Evolutionary conservation across 495 filamentous ascomycete genomes (phyloP), one percentile per base, ranked within the genome.

Genomic region (Terfezia claveryi): DNA sequence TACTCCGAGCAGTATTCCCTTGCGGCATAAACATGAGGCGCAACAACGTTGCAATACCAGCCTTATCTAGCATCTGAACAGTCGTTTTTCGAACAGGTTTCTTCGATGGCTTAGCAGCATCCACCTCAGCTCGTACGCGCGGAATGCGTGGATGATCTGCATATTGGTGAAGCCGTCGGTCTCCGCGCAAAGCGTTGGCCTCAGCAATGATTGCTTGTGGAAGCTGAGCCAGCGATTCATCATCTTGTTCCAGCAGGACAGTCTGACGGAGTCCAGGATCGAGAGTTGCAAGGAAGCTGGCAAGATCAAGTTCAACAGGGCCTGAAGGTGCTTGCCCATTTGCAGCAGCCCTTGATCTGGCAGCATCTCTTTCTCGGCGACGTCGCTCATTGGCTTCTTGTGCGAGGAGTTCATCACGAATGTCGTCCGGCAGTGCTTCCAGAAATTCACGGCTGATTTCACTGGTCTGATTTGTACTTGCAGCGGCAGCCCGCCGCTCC

Each of bases 11-110:
- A 56, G 79, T 87, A 37, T 82, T 83, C 54, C 87, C 83, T 58
- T 93, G 84, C 49, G 85, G 81, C 57, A 95, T 82, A 65, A 99
- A 99, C 89, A 99, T 94, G 11, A 99, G 73, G 14, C 91, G 85
- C 37, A 99, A 75, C 8, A 99, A 69, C 10, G 91, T 95, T 23
- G 92, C 91, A 65, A 99, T 80, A 27, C 91, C 91, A 54, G 87
- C 75, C 66, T 93, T 95, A 69, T 99, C 92, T 6, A 96, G 77
- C 81, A 96, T 93, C 68, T 99, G 91, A 36, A 94, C 80, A 52
- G 86, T 81, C 23, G 83, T 81, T 61, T 80, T 80, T 55, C 85
- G 77, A 59, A 81, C 78, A 23, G 78, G 74, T 68, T 93, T 92
- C 67, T 79, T 79, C n/a, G 11, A 6, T 38, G 56, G 56, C 49